Base-by-base conservation (phyloP, 2,329 filamentous ascomycete genomes). In the Colletotrichum agaves region DNA sequence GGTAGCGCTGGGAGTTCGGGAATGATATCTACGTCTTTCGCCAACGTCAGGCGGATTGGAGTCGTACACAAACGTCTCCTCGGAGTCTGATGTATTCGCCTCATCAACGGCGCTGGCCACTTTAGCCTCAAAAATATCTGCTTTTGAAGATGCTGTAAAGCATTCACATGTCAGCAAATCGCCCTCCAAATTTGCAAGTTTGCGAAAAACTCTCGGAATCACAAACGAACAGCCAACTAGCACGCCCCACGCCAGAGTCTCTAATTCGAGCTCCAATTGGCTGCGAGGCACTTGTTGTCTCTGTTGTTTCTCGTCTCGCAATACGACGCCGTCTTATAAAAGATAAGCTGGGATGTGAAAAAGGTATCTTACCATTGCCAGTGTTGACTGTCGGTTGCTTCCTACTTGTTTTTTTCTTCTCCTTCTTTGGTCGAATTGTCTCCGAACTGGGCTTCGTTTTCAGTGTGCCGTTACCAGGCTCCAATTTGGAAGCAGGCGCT, bases 61-160 rank as follows among this genome's bases (percentile, higher is more conserved):
- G 79, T 99, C 96, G 80, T 99, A 99, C 15, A 99, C 96, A 78
- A 98, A 99, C 0, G 96, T 98, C 79, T 98, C 96, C 75, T 98
- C 96, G 1, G 95, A 98, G 78, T 99, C 96, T 6, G 95, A 98
- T 12, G 95, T 97, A 78, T 98, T 93, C 49, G 93, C 94, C 78
- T 98, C 94, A 77, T 98, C 95, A 59, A 99, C 94, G 8, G 95
- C 95, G 77, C 91, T 98, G 57, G 95, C 95, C 72, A 99, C 94
- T 76, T 97, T 97, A 72, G 94, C 94, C 82, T 98, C 96, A 77
- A 99, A 99, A 58, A 98, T 94, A 79, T 99, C 96, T 76, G 96
- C 95, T 82, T 98, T 98, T 68, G 94, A 97, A 15, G 94, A 96
- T 68, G 91, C 93, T 90, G 85, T 78, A 74, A 78, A 61, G 72